Evolutionary conservation across 129 eudicot species (phyloP).

Genomic region (Solidago caesia): DNA sequence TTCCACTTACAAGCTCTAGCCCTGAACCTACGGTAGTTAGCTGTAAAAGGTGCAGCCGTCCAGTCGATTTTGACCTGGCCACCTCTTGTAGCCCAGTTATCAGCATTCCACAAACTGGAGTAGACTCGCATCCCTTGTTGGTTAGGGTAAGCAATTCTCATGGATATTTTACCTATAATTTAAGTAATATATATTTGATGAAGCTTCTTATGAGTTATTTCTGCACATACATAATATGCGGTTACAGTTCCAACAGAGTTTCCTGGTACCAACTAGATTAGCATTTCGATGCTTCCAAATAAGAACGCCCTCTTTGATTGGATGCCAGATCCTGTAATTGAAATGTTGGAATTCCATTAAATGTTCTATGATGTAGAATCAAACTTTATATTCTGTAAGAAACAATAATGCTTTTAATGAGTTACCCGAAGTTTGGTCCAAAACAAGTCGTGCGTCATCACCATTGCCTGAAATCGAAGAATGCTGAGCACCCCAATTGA

Average conservation of each 20-base stretch:
- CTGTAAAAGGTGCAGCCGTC: slow-evolving; percentile 57
- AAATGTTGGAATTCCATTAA: not conserved
- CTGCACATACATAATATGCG: slow-evolving; percentile 49
- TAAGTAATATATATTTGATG: not conserved
- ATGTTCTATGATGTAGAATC: not conserved
- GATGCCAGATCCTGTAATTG: slow-evolving; percentile 50
- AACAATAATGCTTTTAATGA: too few species aligned
- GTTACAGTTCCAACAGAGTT: slow-evolving; percentile 68
- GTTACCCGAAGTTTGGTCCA: slow-evolving; percentile 56
- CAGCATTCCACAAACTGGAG: slow-evolving; percentile 70
- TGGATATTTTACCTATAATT: not conserved
- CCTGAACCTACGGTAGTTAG: slow-evolving; percentile 40
- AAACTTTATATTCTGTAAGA: not conserved
- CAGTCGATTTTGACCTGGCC: slow-evolving; percentile 60
- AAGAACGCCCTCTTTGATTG: slow-evolving; percentile 44
- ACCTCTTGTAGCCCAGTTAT: slow-evolving; percentile 67
- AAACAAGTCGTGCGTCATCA: slow-evolving; percentile 44
- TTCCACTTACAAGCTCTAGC: slow-evolving; percentile 52
- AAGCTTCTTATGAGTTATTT: not conserved
- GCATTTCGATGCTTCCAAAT: slow-evolving; percentile 58
- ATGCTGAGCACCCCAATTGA: slow-evolving; percentile 54
- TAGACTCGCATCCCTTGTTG: slow-evolving; percentile 66
- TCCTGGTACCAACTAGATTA: slow-evolving; percentile 51
- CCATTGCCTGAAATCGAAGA: slow-evolving; percentile 40
- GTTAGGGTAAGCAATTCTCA: slow-evolving; percentile 46